These are phyloP conservation scores for Sporothrix mexicana DNA, from an alignment of 2,329 filamentous ascomycete genomes.

Conservation along the genomic window DNA sequence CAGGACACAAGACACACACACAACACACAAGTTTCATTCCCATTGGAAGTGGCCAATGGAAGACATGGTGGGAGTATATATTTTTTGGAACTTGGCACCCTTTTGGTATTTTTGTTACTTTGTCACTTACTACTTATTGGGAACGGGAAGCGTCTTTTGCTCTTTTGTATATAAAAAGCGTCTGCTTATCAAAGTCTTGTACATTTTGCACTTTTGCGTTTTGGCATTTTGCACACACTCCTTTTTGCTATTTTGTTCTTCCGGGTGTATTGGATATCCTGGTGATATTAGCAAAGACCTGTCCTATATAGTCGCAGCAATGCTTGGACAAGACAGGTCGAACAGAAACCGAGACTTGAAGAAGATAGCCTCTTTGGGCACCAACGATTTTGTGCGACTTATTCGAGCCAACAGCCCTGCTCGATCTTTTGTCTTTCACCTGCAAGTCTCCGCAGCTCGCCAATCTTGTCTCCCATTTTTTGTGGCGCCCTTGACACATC, in stretches of 20 bases:
- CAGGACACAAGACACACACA: too few species aligned
- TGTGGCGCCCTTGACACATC: background rate
- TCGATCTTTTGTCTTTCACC: background rate
- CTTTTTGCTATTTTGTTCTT: background rate
- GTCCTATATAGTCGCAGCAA: background rate
- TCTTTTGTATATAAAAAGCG: slow-evolving; percentile 24
- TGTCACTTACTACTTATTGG: too few species aligned
- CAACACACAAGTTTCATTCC: background rate
- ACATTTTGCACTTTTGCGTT: background rate
- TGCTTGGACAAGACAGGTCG: too few species aligned
- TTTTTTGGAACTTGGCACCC: background rate
- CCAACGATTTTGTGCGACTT: background rate
- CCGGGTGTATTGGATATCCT: background rate
- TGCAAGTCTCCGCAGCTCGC: background rate
- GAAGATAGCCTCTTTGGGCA: slow-evolving; percentile 8
- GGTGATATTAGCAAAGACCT: slow-evolving; percentile 3
- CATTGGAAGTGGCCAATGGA: slow-evolving; percentile 15
- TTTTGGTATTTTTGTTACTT: too few species aligned
- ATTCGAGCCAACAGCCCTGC: background rate
- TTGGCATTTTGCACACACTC: background rate
- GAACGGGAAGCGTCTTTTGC: background rate
- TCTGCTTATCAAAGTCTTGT: background rate
- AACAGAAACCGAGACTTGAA: background rate
- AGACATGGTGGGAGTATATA: background rate
- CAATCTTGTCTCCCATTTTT: background rate